Conservation (phyloP, 495 filamentous ascomycete genomes). For the Corynascus novoguineensis region DNA sequence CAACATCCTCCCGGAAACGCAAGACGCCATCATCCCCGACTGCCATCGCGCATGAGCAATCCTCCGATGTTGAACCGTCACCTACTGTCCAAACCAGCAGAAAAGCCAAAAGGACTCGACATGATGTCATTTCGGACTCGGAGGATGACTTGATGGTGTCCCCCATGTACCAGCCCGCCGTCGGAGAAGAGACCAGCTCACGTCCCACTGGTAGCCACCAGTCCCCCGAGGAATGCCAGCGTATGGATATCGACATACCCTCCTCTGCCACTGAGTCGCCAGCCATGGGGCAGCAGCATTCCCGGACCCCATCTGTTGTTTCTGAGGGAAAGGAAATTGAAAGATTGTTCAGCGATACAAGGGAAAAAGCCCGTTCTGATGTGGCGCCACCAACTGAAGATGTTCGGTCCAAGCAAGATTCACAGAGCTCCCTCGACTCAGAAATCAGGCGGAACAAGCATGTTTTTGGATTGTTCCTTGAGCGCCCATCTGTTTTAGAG, state of each 20-base stretch:
- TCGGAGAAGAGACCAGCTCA: not conserved
- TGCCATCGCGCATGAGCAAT: not conserved
- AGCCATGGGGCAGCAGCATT: not conserved
- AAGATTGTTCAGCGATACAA: not conserved
- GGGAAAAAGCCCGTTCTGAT: not conserved
- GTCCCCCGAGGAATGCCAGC: not conserved
- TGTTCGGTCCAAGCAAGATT: not conserved
- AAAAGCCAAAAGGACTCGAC: constrained; percentile 15
- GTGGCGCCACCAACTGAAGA: not conserved
- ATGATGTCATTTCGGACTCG: constrained; percentile 42
- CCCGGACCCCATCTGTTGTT: not conserved
- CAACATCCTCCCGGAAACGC: constrained; percentile 17
- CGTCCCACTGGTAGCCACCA: constrained; percentile 4
- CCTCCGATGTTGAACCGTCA: not conserved
- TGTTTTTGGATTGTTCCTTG: constrained; percentile 29
- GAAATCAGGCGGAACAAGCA: constrained; percentile 27
- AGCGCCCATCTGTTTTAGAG: constrained; percentile 30
- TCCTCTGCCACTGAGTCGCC: not conserved
- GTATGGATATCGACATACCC: constrained; percentile 12
- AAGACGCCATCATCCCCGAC: constrained; percentile 16
- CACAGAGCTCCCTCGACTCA: constrained; percentile 14
- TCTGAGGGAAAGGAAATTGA: not conserved
- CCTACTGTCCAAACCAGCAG: not conserved
- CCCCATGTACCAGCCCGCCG: constrained; percentile 19
- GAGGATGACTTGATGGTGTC: constrained; percentile 43